Evolutionary conservation across 805 yeast species (phyloP).

Genomic region (Saccharomycopsis amapae): DNA sequence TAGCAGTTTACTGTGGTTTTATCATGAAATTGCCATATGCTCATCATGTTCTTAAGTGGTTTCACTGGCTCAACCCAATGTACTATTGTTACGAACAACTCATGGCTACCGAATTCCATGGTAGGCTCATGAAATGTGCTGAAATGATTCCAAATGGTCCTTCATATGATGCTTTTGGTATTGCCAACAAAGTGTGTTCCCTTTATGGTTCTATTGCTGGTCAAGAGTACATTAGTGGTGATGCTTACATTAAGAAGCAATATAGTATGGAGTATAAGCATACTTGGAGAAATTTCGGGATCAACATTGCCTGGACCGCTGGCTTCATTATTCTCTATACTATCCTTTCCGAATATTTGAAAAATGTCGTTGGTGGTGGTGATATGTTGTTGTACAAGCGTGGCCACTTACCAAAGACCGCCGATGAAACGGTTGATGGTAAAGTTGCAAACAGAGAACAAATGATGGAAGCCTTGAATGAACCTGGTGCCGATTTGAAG

Average conservation of each 20-base stretch:
- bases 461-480: constrained; percentile 30
- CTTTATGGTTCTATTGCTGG: constrained; percentile 46
- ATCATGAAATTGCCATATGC: constrained; percentile 36
- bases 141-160: constrained; percentile 47
- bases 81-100: constrained; percentile 46
- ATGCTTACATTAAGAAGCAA: constrained; percentile 36
- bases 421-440: constrained; percentile 30
- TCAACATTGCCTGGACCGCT: constrained; percentile 37
- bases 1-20: constrained; percentile 52
- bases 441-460: constrained; percentile 33
- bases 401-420: constrained; percentile 33
- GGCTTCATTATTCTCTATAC: constrained; percentile 31
- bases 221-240: constrained; percentile 42
- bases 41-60: constrained; percentile 42
- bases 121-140: constrained; percentile 45
- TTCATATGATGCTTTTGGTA: constrained; percentile 39
- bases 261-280: constrained; percentile 34
- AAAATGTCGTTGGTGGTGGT: constrained; percentile 34
- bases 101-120: constrained; percentile 51
- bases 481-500: constrained; percentile 28
- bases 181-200: constrained; percentile 42
- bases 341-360: constrained; percentile 32
- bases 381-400: constrained; percentile 38
- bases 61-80: constrained; percentile 42
- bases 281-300: constrained; percentile 41